Percentiles rank a stretch among this genome's conserved stretches.
Evolutionary conservation across 148 eudicot species (phyloP).

Genomic region (Chenopodium album): DNA sequence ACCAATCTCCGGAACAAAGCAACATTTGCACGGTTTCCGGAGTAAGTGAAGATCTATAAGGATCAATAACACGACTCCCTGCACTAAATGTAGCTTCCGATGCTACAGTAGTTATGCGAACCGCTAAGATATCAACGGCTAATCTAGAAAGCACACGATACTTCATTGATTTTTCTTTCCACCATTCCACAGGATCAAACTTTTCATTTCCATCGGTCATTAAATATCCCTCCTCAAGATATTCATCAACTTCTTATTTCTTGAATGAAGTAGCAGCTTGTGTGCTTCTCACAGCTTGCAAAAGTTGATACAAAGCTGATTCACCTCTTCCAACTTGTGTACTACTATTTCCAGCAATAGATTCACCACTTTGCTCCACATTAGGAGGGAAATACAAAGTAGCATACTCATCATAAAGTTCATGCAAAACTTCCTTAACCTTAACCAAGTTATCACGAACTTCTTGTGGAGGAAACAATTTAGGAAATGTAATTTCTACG

Average conservation of each 20-base stretch:
- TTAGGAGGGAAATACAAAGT: slow-evolving; percentile 5
- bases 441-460: neutral
- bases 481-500: neutral
- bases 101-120: neutral
- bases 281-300: neutral
- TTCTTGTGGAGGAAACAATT: neutral
- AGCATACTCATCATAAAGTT: slow-evolving; percentile 8
- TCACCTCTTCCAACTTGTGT: neutral
- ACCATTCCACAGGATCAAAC: neutral
- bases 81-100: slow-evolving; percentile 16
- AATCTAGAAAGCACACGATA: neutral
- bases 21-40: neutral
- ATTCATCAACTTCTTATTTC: neutral
- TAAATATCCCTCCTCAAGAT: neutral
- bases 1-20: slow-evolving; percentile 9
- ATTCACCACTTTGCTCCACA: neutral
- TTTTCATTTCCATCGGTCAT: neutral
- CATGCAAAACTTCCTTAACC: neutral
- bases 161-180: neutral
- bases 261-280: no score
- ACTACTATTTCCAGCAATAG: neutral
- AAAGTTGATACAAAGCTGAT: neutral
- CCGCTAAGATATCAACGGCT: slow-evolving; percentile 2
- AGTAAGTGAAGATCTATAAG: neutral
- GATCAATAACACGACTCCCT: slow-evolving; percentile 2